Percentiles rank a stretch among this genome's conserved stretches.
These are phyloP conservation scores for Peronospora destructor DNA, from an alignment of 352 stramenopile species.

Conservation along the genomic window DNA sequence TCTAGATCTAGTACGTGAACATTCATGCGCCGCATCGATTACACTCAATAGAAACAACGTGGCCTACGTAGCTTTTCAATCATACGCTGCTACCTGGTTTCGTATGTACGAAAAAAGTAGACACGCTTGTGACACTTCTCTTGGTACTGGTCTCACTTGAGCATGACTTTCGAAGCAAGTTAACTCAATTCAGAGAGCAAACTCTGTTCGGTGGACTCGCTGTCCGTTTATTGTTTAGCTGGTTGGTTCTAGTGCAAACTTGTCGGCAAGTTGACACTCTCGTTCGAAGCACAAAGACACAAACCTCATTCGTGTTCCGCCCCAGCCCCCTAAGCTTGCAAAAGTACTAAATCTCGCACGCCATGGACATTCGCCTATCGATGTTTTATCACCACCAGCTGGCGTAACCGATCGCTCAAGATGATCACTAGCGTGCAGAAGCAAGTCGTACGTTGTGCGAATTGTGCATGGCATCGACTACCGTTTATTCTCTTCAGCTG, in stretches of 20 bases:
- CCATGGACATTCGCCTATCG: not conserved
- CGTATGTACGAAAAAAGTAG: constrained; percentile 1
- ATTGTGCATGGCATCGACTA: constrained; percentile 17
- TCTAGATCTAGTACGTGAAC: no score
- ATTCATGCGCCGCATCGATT: no score
- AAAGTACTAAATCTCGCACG: not conserved
- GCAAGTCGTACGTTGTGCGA: constrained; percentile 22
- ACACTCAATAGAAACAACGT: no score
- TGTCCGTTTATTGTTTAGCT: no score
- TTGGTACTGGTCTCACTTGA: constrained; percentile 13
- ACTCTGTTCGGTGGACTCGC: no score
- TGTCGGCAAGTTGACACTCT: not conserved
- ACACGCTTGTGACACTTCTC: constrained; percentile 12
- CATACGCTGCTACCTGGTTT: not conserved
- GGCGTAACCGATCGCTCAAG: constrained; percentile 16
- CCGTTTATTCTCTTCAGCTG: constrained; percentile 24
- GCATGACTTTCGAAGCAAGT: not conserved
- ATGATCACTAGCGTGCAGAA: constrained; percentile 27
- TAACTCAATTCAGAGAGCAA: no score
- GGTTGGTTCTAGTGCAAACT: not conserved
- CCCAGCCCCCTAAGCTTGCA: constrained; percentile 2
- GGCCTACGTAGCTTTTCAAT: no score
- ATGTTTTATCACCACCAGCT: constrained; percentile 21
- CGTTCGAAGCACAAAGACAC: not conserved
- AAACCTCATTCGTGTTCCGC: constrained; percentile 7